These are phyloP conservation scores for Chaetomium sp. DNA, from an alignment of 2,329 filamentous ascomycete species.

Conservation along the genomic window DNA sequence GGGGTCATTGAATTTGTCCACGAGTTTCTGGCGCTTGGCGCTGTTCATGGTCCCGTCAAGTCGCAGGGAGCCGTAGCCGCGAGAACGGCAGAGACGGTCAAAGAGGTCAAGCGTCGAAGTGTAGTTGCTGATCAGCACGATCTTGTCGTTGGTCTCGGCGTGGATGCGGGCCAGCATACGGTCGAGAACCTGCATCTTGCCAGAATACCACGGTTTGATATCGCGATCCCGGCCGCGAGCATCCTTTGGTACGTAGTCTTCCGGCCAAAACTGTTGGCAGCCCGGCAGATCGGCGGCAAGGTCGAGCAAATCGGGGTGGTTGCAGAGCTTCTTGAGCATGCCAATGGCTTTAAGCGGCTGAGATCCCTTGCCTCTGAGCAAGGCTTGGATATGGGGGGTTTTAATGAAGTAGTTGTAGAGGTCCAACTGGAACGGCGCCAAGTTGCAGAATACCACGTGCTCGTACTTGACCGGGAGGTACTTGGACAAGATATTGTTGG, in stretches of 20 bases:
- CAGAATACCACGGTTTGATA: conserved; percentile 91
- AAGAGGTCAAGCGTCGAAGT: conserved; percentile 95
- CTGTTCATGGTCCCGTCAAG: conserved; percentile 98
- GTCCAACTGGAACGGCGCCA: conserved; percentile 85
- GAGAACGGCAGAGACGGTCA: conserved; percentile 78
- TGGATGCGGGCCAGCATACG: conserved; percentile 95
- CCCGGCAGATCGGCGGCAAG: conserved; percentile 79
- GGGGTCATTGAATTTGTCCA: conserved; percentile 96
- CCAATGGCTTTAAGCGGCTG: conserved; percentile 96
- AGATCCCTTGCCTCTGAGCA: conserved; percentile 88
- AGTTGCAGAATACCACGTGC: conserved; percentile 95
- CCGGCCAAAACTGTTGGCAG: conserved; percentile 72
- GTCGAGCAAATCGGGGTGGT: conserved; percentile 89
- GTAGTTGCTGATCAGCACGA: conserved; percentile 97
- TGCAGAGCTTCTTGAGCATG: conserved; percentile 96
- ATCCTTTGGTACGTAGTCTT: conserved; percentile 85
- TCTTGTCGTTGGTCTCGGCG: conserved; percentile 96
- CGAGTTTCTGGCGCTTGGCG: conserved; percentile 91
- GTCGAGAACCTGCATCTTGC: conserved; percentile 97
- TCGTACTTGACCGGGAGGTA: conserved; percentile 98
- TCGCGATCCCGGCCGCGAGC: conserved; percentile 83
- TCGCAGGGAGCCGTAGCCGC: conserved; percentile 77
- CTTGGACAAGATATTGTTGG: conserved; percentile 96
- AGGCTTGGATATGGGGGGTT: conserved; percentile 86
- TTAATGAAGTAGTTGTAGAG: conserved; percentile 97